Conservation (phyloP, 768 basidiomycete genomes). For the Cyclocybe cylindracea region DNA sequence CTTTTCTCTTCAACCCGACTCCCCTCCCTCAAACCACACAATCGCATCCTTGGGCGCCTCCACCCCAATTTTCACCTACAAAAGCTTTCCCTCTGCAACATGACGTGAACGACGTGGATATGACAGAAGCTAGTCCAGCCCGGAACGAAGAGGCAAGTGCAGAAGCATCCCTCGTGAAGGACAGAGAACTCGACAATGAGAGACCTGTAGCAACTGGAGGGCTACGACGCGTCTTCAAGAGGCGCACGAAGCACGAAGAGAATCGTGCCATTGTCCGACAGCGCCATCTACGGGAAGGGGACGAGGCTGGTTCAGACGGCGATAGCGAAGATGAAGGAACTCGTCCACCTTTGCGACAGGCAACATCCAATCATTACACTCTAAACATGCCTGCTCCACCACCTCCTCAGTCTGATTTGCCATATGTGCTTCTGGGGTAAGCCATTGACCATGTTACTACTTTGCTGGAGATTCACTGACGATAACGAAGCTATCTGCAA, state of each 20-base stretch:
- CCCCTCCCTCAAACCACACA: constrained; percentile 45
- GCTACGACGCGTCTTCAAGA: constrained; percentile 64
- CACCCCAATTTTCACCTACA: constrained; percentile 56
- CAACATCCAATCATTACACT: constrained; percentile 79
- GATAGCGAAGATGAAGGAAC: constrained; percentile 48
- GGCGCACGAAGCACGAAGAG: constrained; percentile 48
- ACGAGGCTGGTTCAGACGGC: constrained; percentile 40
- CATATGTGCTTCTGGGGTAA: constrained; percentile 86
- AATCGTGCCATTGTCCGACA: constrained; percentile 23
- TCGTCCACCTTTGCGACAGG: constrained; percentile 44
- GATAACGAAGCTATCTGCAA: constrained; percentile 73
- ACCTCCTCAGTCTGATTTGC: constrained; percentile 59
- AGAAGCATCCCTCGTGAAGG: constrained; percentile 27
- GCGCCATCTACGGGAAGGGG: constrained; percentile 36
- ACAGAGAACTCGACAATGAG: constrained; percentile 35
- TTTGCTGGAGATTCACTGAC: constrained; percentile 11
- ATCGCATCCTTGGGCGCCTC: constrained; percentile 68
- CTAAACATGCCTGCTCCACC: constrained; percentile 73
- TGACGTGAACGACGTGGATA: constrained; percentile 71
- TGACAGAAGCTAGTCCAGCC: constrained; percentile 68
- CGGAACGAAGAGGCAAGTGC: constrained; percentile 33
- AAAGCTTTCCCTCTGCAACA: constrained; percentile 53
- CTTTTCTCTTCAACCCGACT: constrained; percentile 64
- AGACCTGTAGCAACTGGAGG: constrained; percentile 66
- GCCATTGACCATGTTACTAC: constrained; percentile 20